Percentiles rank a stretch among this genome's conserved stretches.
These are phyloP conservation scores for Curvularia sp. DNA, from an alignment of 2,329 filamentous ascomycete genomes.

Conservation along the genomic window DNA sequence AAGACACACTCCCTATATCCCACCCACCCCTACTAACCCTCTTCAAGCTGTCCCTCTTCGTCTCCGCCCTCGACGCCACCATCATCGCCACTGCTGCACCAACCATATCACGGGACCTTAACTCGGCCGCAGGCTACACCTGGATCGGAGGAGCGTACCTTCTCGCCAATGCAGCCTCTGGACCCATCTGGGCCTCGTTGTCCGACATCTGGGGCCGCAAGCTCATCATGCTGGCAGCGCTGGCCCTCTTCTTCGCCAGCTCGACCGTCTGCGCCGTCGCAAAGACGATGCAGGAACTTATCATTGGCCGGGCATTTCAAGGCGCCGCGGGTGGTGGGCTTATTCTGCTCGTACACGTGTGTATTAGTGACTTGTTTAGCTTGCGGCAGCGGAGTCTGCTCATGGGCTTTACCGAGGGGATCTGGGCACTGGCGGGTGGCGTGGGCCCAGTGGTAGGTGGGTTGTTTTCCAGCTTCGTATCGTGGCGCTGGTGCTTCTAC, in stretches of 20 bases:
- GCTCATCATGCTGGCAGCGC: slow-evolving; percentile 58
- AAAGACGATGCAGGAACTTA: slow-evolving; percentile 64
- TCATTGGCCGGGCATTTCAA: slow-evolving; percentile 67
- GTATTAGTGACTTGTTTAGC: slow-evolving; percentile 68
- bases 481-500: slow-evolving; percentile 64
- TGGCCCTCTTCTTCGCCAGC: slow-evolving; percentile 66
- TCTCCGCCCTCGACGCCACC: slow-evolving; percentile 58
- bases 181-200: slow-evolving; percentile 73
- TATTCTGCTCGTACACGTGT: slow-evolving; percentile 67
- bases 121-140: slow-evolving; percentile 73
- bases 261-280: slow-evolving; percentile 65
- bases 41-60: slow-evolving; percentile 49
- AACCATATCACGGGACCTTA: slow-evolving; percentile 68
- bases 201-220: slow-evolving; percentile 67
- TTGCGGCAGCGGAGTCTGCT: slow-evolving; percentile 60
- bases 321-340: slow-evolving; percentile 69
- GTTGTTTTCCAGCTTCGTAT: slow-evolving; percentile 54
- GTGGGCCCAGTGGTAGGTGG: slow-evolving; percentile 63
- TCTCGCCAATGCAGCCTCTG: slow-evolving; percentile 70
- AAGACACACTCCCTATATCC: neutral
- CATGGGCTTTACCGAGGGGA: slow-evolving; percentile 59
- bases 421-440: slow-evolving; percentile 63
- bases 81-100: slow-evolving; percentile 71
- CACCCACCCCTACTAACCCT: neutral
- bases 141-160: slow-evolving; percentile 81